Conservation (phyloP, 2,329 filamentous ascomycete species). For the Aureobasidium melanogenum region DNA sequence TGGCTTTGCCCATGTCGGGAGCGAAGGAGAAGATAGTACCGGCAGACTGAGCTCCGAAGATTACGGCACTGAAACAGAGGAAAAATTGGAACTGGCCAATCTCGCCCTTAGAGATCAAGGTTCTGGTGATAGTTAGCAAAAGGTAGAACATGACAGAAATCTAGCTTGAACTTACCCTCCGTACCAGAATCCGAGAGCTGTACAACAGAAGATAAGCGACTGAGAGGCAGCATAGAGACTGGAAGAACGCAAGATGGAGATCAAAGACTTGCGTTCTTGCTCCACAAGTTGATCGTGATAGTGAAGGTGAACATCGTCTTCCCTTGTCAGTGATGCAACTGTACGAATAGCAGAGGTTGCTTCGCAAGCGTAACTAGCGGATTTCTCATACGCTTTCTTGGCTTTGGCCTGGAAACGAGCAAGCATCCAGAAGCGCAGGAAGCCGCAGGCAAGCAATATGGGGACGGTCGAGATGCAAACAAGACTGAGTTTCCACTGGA, state of each 20-base stretch:
- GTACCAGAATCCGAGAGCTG: conserved; percentile 88
- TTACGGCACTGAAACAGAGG: conserved; percentile 75
- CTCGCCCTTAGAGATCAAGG: conserved; percentile 58
- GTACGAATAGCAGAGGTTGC: conserved; percentile 91
- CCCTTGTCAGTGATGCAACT: conserved; percentile 81
- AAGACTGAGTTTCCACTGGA: conserved; percentile 82
- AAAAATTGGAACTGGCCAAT: conserved; percentile 85
- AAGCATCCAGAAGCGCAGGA: conserved; percentile 78
- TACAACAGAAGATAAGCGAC: conserved; percentile 71
- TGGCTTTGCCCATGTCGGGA: conserved; percentile 88
- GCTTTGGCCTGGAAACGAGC: conserved; percentile 70
- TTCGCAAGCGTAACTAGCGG: conserved; percentile 83
- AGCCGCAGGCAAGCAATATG: conserved; percentile 69
- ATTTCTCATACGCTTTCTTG: conserved; percentile 69
- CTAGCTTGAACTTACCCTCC: conserved; percentile 26
- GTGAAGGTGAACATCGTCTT: conserved; percentile 64
- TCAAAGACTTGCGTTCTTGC: conserved; percentile 60
- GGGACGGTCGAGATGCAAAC: conserved; percentile 75
- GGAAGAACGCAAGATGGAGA: conserved; percentile 68
- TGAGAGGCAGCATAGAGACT: conserved; percentile 76
- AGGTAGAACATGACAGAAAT: background rate
- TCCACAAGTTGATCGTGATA: conserved; percentile 59
- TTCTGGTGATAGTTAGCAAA: background rate
- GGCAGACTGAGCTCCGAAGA: conserved; percentile 87
- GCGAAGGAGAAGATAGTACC: conserved; percentile 84